Conservation (phyloP, 2,329 filamentous ascomycete species). For the Colletotrichum eremochloae region DNA sequence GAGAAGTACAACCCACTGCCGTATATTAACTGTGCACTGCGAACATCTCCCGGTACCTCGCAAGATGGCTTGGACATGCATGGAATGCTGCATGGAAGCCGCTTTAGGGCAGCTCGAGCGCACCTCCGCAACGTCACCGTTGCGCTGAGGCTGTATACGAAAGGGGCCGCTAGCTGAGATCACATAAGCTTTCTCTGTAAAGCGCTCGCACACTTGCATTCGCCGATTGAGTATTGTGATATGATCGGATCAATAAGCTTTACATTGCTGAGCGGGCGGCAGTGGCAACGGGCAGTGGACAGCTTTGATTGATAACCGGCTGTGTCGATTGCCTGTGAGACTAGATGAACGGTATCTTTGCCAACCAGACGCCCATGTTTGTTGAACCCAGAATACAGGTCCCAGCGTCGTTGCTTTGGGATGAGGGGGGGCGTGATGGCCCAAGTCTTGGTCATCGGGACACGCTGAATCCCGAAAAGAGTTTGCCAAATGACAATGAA, state of each 20-base stretch:
- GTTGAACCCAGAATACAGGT: neutral
- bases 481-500: conserved; percentile 3
- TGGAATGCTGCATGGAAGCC: conserved; percentile 33
- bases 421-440: neutral
- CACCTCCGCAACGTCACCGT: conserved; percentile 17
- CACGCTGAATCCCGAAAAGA: conserved; percentile 8
- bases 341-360: conserved; percentile 25
- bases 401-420: conserved; percentile 26
- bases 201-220: conserved; percentile 17
- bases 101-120: neutral
- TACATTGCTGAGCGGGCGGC: neutral
- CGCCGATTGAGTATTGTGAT: neutral
- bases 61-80: conserved; percentile 7
- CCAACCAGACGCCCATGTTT: conserved; percentile 9
- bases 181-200: neutral
- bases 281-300: neutral
- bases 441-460: conserved; percentile 9
- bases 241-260: conserved; percentile 7
- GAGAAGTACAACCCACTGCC: neutral
- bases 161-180: neutral
- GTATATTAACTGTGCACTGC: neutral
- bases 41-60: conserved; percentile 4
- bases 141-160: neutral
- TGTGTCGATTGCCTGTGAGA: neutral
- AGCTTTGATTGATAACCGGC: conserved; percentile 12